Percentiles rank a stretch among this genome's conserved stretches.
phyloP scores from a whole-genome alignment of 1,284 basidiomycete genomes.

The Exobasidium rhododendri region DNA sequence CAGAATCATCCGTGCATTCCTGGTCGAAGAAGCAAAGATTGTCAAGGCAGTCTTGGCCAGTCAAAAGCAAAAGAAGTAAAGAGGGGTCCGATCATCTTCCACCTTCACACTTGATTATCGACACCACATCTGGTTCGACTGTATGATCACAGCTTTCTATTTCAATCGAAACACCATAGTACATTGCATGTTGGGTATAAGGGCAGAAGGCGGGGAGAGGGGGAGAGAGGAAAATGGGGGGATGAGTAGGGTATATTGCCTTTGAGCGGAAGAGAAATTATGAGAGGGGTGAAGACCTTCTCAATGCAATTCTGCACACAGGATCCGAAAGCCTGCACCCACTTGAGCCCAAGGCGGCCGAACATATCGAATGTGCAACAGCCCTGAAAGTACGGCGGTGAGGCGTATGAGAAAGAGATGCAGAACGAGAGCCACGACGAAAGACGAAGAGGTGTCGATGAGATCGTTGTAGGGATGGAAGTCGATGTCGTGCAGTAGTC shows the following conservation, averaged over 20 bases:
- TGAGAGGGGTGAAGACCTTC: neutral
- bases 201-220: neutral
- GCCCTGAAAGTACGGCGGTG: neutral
- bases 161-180: constrained; percentile 5
- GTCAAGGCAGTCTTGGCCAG: constrained; percentile 99
- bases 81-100: neutral
- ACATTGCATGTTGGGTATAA: neutral
- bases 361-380: constrained; percentile 8
- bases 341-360: constrained; percentile 9
- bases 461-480: neutral
- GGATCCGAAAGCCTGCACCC: constrained; percentile 4
- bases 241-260: no score
- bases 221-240: no score
- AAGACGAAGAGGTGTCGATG: neutral
- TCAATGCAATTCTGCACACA: neutral
- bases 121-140: neutral
- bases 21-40: constrained; percentile 99
- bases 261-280: no score
- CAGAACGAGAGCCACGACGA: neutral
- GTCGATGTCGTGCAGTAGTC: neutral
- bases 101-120: constrained; percentile 1
- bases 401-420: neutral
- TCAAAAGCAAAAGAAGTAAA: constrained; percentile 60
- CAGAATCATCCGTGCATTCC: constrained; percentile 95
- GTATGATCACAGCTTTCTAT: constrained; percentile 2